phyloP scores from a whole-genome alignment of 257 asterid species.

The Nicotiana sylvestris region DNA sequence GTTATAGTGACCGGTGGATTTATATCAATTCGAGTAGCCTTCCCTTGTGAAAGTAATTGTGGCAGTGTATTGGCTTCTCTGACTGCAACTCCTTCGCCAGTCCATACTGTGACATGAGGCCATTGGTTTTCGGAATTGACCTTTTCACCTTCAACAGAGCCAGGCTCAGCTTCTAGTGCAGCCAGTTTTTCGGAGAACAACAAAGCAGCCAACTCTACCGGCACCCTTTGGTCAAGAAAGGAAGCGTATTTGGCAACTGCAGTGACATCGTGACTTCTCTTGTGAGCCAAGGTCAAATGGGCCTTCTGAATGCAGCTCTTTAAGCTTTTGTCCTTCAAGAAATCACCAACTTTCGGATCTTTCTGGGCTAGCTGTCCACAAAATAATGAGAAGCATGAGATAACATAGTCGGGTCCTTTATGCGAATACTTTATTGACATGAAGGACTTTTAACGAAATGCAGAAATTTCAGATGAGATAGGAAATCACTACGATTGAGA shows the following conservation, averaged over 20 bases:
- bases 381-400: slow-evolving; percentile 1
- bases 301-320: slow-evolving; percentile 55
- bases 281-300: slow-evolving; percentile 90
- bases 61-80: slow-evolving; percentile 77
- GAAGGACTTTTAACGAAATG: neutral
- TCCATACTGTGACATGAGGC: slow-evolving; percentile 88
- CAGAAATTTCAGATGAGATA: neutral
- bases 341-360: slow-evolving; percentile 44
- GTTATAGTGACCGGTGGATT: slow-evolving; percentile 61
- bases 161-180: slow-evolving; percentile 68
- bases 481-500: neutral
- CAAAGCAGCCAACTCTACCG: slow-evolving; percentile 48
- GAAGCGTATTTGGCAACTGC: slow-evolving; percentile 67
- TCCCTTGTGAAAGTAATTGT: slow-evolving; percentile 51
- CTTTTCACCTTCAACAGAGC: slow-evolving; percentile 70
- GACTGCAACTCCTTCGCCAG: slow-evolving; percentile 53
- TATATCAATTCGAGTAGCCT: slow-evolving; percentile 67
- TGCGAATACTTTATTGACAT: neutral
- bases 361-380: slow-evolving; percentile 49
- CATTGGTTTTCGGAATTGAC: slow-evolving; percentile 66
- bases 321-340: slow-evolving; percentile 49
- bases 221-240: slow-evolving; percentile 52
- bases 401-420: neutral
- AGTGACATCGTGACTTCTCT: slow-evolving; percentile 80
- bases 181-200: slow-evolving; percentile 65